Conservation (phyloP, 768 basidiomycete species). For the Phlegmacium glaucopus region DNA sequence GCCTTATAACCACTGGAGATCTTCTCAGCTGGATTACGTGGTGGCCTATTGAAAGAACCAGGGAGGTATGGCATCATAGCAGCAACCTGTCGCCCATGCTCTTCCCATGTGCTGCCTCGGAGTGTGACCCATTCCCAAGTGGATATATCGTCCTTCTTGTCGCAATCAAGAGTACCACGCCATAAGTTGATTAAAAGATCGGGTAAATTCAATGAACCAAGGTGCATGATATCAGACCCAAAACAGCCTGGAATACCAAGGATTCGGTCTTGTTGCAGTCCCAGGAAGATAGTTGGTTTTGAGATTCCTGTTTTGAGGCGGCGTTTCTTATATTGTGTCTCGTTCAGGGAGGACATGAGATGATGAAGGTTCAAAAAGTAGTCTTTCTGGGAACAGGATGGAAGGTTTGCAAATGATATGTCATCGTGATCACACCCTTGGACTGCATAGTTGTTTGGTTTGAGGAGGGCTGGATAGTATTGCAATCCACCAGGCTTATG, state of each 20-base stretch:
- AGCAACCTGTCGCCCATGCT: constrained; percentile 31
- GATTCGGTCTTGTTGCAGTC: constrained; percentile 11
- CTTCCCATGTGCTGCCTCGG: constrained; percentile 22
- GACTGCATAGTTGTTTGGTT: constrained; percentile 16
- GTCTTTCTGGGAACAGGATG: not conserved
- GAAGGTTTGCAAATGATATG: not conserved
- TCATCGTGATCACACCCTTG: constrained; percentile 2
- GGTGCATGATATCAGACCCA: constrained; percentile 37
- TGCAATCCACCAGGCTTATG: constrained; percentile 16
- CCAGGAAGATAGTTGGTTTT: constrained; percentile 34
- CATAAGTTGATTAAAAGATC: constrained; percentile 34
- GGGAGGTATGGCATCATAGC: constrained; percentile 30
- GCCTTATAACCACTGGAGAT: constrained; percentile 30
- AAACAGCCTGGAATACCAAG: constrained; percentile 29
- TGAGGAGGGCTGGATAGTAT: constrained; percentile 29
- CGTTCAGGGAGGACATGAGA: constrained; percentile 13
- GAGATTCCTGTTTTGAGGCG: constrained; percentile 29
- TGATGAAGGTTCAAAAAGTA: constrained; percentile 10
- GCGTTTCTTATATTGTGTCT: constrained; percentile 10
- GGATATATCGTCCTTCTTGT: constrained; percentile 8
- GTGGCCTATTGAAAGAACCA: constrained; percentile 37
- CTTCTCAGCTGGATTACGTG: constrained; percentile 38
- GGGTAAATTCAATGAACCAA: constrained; percentile 31
- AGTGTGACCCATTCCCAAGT: constrained; percentile 31
- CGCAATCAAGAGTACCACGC: constrained; percentile 21